Evolutionary conservation across 352 stramenopile genomes (phyloP), one percentile per base, ranked within the genome.

Genomic region (Phytophthora cryptogea): DNA sequence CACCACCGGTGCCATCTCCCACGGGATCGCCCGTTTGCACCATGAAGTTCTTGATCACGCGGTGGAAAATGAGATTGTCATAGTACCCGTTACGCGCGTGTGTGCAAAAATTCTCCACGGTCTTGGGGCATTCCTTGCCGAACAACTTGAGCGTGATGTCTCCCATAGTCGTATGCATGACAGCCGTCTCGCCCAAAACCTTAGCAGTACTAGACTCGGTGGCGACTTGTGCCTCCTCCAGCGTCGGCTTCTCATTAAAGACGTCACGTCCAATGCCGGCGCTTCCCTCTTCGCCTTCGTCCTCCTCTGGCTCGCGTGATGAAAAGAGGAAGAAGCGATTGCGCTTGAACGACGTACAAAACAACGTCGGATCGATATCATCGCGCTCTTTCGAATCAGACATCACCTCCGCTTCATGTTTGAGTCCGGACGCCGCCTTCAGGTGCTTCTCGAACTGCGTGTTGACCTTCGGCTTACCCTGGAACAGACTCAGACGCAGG

Each of bases 11-110:
- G 37, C 97, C 97, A 73, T 99, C 96, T 28, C 97, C 97, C 13
- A 98, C 68, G 10, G 97, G 96, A 65, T 99, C 97, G 2, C 91
- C 91, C 1, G 81, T 92, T 82, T 99, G 97, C 36, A 99, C 78
- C 97, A 99, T 99, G 65, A 99, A 99, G 46, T 96, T 97, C 71
- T 98, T 98, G 73, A 99, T 99, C 53, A 99, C 94, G 49, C 98
- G 95, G 77, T 99, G 98, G 72, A 99, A 99, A 51, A 99, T 93
- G 8, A 99, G 75, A 64, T 98, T 97, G 76, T 99, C 96, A 68
- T 99, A 99, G 81, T 99, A 99, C 4, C 97, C 96, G 31, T 95
- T 96, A 59, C 90, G 84, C 5, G 94, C 88, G 63, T 99, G 97
- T 7, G 91, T 97, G 60, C 88, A 96, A 63, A 99, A 99, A 69